These are phyloP conservation scores for Zancudomyces culisetae DNA, from an alignment of 371 early-diverging fungal species.

Conservation along the genomic window DNA sequence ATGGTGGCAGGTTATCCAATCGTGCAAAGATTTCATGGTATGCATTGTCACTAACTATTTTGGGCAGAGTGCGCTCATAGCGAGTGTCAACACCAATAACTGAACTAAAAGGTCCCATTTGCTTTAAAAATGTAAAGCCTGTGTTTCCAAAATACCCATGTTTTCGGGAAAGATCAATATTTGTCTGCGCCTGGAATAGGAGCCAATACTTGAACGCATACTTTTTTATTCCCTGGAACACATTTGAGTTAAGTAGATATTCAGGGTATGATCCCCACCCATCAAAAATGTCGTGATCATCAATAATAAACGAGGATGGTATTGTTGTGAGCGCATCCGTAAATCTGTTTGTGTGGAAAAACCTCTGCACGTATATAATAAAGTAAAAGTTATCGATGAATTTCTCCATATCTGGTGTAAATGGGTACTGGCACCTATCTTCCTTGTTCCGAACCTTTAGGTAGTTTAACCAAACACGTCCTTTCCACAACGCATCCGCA, in stretches of 20 bases:
- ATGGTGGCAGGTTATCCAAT: constrained; percentile 31
- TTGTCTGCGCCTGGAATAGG: constrained; percentile 71
- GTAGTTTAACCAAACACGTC: constrained; percentile 37
- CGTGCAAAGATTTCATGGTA: constrained; percentile 40
- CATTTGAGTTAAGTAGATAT: constrained; percentile 38
- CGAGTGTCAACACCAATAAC: constrained; percentile 57
- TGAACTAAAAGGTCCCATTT: constrained; percentile 45
- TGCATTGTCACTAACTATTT: constrained; percentile 36
- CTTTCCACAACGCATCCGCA: constrained; percentile 36
- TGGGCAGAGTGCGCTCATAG: constrained; percentile 43
- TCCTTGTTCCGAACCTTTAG: constrained; percentile 30
- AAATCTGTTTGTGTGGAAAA: constrained; percentile 35
- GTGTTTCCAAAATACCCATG: constrained; percentile 41
- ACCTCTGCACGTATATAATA: constrained; percentile 45
- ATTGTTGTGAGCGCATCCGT: constrained; percentile 42
- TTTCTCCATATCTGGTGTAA: constrained; percentile 30
- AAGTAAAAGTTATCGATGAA: constrained; percentile 51
- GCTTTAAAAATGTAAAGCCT: constrained; percentile 29
- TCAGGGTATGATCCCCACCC: constrained; percentile 72
- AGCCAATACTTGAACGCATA: constrained; percentile 61
- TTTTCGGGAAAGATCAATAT: constrained; percentile 28
- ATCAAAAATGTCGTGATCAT: constrained; percentile 69
- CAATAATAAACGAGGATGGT: constrained; percentile 56
- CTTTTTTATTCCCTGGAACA: constrained; percentile 36
- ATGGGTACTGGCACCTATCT: constrained; percentile 24